phyloP scores from a whole-genome alignment of 2,329 filamentous ascomycete species.

The Cladosporium sp. region DNA sequence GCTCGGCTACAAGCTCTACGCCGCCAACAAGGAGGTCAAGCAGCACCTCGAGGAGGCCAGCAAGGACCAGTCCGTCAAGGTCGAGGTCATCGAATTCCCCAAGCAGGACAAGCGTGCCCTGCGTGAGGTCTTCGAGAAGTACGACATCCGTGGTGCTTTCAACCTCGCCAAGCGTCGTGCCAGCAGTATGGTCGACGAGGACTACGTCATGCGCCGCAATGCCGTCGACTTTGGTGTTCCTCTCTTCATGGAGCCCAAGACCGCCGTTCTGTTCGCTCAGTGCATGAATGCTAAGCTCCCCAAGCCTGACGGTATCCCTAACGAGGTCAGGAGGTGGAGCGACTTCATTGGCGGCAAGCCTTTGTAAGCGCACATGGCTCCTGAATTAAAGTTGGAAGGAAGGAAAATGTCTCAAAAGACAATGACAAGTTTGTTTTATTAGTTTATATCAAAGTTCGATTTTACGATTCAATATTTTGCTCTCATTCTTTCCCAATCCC shows the following conservation, averaged over 20 bases:
- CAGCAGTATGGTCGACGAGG: slow-evolving; percentile 81
- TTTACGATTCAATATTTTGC: neutral
- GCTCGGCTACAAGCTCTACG: slow-evolving; percentile 91
- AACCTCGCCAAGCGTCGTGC: slow-evolving; percentile 83
- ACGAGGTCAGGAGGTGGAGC: slow-evolving; percentile 90
- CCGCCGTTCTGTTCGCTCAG: slow-evolving; percentile 89
- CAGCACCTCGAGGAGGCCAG: slow-evolving; percentile 68
- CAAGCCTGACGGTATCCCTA: slow-evolving; percentile 78
- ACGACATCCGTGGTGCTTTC: slow-evolving; percentile 93
- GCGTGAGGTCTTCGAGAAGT: slow-evolving; percentile 92
- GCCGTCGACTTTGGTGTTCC: slow-evolving; percentile 98
- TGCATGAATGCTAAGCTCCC: slow-evolving; percentile 98
- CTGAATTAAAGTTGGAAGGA: neutral
- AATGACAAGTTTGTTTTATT: neutral
- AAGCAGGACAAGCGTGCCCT: slow-evolving; percentile 93
- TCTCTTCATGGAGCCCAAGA: slow-evolving; percentile 98
- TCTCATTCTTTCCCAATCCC: too few relatives aligned
- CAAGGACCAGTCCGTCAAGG: slow-evolving; percentile 60
- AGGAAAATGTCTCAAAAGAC: neutral
- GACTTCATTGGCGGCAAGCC: slow-evolving; percentile 89
- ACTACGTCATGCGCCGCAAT: slow-evolving; percentile 98
- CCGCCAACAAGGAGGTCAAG: slow-evolving; percentile 79
- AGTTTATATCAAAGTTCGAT: neutral
- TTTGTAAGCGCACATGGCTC: slow-evolving; percentile 47
- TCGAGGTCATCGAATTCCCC: slow-evolving; percentile 95